Percentiles rank a stretch among this genome's conserved stretches.
Conservation (phyloP, 345 rosid genomes). For the Cardamine occulta region DNA sequence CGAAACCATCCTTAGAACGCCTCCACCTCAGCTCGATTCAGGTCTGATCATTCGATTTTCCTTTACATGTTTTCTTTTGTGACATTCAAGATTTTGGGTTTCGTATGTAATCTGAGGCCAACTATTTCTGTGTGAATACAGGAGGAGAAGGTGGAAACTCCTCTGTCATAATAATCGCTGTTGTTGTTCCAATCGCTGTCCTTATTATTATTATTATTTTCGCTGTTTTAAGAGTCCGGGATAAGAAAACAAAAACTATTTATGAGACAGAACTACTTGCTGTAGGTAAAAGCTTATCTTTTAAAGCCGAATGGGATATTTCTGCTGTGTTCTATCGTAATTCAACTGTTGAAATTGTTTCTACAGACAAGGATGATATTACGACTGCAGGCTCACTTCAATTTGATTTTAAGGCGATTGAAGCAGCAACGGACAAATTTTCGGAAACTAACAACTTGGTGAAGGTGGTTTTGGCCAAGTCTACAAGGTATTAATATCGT, state of each 20-base stretch:
- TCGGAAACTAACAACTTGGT: conserved; percentile 52
- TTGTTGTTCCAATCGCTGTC: conserved; percentile 39
- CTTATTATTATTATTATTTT: conserved; percentile 37
- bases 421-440: conserved; percentile 54
- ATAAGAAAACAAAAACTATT: conserved; percentile 28
- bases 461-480: conserved; percentile 74
- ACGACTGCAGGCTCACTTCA: conserved; percentile 51
- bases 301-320: background rate
- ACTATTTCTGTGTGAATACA: too few species aligned
- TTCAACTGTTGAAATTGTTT: background rate
- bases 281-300: conserved; percentile 31
- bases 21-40: background rate
- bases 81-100: background rate
- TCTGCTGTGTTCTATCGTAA: background rate
- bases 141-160: conserved; percentile 42
- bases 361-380: conserved; percentile 40
- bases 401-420: conserved; percentile 45
- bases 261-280: background rate
- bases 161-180: conserved; percentile 33
- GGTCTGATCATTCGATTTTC: background rate
- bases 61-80: background rate
- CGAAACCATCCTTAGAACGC: background rate
- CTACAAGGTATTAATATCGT: conserved; percentile 49
- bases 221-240: conserved; percentile 28
- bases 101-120: too few species aligned